Conservation (phyloP, 768 basidiomycete species). For the Scleroderma citrinum region DNA sequence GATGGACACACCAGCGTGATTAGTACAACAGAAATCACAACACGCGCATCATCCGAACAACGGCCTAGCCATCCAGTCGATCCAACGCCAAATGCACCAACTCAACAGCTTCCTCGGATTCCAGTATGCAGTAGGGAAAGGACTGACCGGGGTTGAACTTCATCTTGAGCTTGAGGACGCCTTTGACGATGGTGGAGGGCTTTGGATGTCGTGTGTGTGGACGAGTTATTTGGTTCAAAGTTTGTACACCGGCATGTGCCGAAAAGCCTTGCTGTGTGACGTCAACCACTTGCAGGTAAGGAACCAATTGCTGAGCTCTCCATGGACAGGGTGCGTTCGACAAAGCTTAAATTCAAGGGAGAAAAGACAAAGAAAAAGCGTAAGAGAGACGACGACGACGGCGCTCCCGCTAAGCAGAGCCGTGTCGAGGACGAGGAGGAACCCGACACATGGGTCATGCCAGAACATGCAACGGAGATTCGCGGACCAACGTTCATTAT, state of each 20-base stretch:
- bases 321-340: slow-evolving; percentile 52
- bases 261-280: neutral
- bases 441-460: slow-evolving; percentile 76
- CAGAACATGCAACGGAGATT: slow-evolving; percentile 64
- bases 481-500: slow-evolving; percentile 84
- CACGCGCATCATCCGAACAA: slow-evolving; percentile 37
- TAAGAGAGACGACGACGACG: slow-evolving; percentile 52
- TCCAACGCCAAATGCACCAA: slow-evolving; percentile 23
- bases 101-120: slow-evolving; percentile 15
- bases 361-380: slow-evolving; percentile 83
- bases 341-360: slow-evolving; percentile 85
- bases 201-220: slow-evolving; percentile 16
- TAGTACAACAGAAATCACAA: slow-evolving; percentile 24
- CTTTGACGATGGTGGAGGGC: slow-evolving; percentile 42
- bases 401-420: slow-evolving; percentile 37
- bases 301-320: slow-evolving; percentile 16
- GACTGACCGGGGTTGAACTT: slow-evolving; percentile 81
- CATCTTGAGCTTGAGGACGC: slow-evolving; percentile 67
- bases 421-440: slow-evolving; percentile 56
- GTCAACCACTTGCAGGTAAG: too few species aligned
- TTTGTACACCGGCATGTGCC: slow-evolving; percentile 22
- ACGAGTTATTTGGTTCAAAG: slow-evolving; percentile 34
- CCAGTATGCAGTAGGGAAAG: slow-evolving; percentile 13
- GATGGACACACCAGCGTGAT: slow-evolving; percentile 19
- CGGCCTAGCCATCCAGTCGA: slow-evolving; percentile 50